These are phyloP conservation scores for Aspergillus latus DNA, from an alignment of 2,329 filamentous ascomycete genomes.

Conservation along the genomic window DNA sequence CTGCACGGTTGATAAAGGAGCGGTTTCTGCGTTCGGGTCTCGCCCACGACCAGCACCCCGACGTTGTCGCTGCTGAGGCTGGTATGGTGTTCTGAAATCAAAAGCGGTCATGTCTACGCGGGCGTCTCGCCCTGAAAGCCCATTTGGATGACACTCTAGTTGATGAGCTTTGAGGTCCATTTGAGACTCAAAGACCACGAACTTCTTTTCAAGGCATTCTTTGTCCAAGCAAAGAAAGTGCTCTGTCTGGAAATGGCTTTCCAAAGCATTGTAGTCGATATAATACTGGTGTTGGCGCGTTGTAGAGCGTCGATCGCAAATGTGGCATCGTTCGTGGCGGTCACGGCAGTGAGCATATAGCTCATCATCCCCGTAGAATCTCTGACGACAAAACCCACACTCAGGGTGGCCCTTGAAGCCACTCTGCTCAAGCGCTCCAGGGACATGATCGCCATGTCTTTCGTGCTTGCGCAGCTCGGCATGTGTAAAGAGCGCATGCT, in stretches of 20 bases:
- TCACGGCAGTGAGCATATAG: constrained; percentile 90
- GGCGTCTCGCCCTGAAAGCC: constrained; percentile 79
- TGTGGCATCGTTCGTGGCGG: constrained; percentile 91
- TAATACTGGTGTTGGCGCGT: constrained; percentile 82
- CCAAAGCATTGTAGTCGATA: constrained; percentile 80
- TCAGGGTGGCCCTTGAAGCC: constrained; percentile 95
- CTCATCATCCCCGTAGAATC: constrained; percentile 96
- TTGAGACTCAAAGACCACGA: constrained; percentile 92
- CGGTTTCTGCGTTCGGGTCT: constrained; percentile 80
- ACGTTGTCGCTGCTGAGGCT: constrained; percentile 61
- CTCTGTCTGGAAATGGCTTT: constrained; percentile 81
- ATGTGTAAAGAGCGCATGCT: constrained; percentile 86
- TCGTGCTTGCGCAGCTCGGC: constrained; percentile 84
- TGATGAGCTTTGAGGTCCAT: constrained; percentile 95
- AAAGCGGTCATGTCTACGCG: constrained; percentile 88
- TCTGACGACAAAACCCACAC: constrained; percentile 85
- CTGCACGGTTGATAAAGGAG: constrained; percentile 74
- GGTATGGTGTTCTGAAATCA: constrained; percentile 72
- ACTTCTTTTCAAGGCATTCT: constrained; percentile 95
- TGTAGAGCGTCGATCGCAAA: constrained; percentile 72
- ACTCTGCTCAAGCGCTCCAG: constrained; percentile 85
- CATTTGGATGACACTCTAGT: constrained; percentile 75
- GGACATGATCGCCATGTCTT: constrained; percentile 83
- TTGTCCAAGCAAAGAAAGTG: constrained; percentile 82
- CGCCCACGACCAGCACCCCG: constrained; percentile 66